These are phyloP conservation scores for Aaosphaeria arxii DNA, from an alignment of 2,329 filamentous ascomycete species.

Conservation along the genomic window DNA sequence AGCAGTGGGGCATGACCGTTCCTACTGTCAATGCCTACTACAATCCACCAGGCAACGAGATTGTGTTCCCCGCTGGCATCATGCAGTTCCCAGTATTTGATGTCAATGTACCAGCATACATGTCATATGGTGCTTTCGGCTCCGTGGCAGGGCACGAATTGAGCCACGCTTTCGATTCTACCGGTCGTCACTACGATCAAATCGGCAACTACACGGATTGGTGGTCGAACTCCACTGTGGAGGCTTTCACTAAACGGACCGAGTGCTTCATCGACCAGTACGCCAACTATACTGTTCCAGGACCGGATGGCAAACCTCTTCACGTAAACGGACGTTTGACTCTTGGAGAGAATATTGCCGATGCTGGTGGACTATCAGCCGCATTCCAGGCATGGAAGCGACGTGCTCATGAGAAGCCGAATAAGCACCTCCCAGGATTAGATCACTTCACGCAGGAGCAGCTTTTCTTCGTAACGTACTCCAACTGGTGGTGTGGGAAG, in stretches of 20 bases:
- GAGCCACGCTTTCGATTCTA: conserved; percentile 67
- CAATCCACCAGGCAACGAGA: conserved; percentile 62
- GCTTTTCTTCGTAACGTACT: conserved; percentile 66
- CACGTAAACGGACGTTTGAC: conserved; percentile 64
- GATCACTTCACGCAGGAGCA: conserved; percentile 64
- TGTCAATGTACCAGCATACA: conserved; percentile 59
- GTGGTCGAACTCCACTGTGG: conserved; percentile 62
- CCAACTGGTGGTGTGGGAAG: conserved; percentile 67
- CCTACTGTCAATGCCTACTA: conserved; percentile 64
- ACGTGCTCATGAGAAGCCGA: conserved; percentile 51
- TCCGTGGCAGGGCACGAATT: conserved; percentile 67
- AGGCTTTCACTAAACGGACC: conserved; percentile 57
- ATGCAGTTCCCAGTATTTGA: conserved; percentile 67
- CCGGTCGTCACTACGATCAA: conserved; percentile 62
- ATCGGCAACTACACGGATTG: conserved; percentile 64
- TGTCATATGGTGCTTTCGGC: conserved; percentile 68
- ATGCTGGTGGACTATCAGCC: conserved; percentile 64
- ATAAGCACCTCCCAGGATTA: conserved; percentile 52
- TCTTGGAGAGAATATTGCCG: conserved; percentile 69
- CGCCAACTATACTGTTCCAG: conserved; percentile 56
- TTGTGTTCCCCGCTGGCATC: conserved; percentile 65
- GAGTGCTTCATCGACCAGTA: conserved; percentile 70
- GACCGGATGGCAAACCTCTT: conserved; percentile 54
- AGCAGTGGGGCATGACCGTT: conserved; percentile 60
- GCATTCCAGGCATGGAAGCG: conserved; percentile 66